Evolutionary conservation across 306 rosid genomes (phyloP).

Genomic region (Castanopsis chinensis): DNA sequence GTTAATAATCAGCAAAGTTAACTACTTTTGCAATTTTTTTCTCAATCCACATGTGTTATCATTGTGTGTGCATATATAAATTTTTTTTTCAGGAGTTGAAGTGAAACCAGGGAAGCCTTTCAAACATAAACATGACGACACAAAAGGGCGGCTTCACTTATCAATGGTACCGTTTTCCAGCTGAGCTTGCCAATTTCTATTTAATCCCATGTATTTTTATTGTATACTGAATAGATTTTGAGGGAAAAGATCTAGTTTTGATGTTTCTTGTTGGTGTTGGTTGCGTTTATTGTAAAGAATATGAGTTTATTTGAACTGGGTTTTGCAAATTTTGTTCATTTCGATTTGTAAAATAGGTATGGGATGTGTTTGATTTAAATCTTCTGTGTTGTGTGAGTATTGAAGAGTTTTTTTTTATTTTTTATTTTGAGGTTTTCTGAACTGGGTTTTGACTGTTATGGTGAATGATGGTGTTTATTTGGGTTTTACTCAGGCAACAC

Average conservation of each 20-base stretch:
- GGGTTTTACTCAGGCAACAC: slow-evolving; percentile 49
- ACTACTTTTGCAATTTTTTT: neutral
- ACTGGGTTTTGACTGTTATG: neutral
- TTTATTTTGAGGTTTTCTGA: neutral
- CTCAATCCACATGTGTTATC: neutral
- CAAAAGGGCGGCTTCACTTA: slow-evolving; percentile 80
- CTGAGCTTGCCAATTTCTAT: neutral
- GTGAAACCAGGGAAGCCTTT: slow-evolving; percentile 85
- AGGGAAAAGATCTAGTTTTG: neutral
- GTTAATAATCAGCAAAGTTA: neutral
- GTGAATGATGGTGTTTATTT: neutral
- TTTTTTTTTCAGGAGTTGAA: slow-evolving; percentile 55
- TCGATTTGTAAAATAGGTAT: neutral
- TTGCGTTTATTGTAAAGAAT: neutral
- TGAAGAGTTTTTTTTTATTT: neutral
- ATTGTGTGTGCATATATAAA: neutral
- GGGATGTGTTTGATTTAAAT: neutral
- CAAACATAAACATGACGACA: slow-evolving; percentile 42
- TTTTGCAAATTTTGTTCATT: neutral
- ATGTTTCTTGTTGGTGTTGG: neutral
- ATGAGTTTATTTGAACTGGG: neutral
- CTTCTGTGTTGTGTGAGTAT: neutral
- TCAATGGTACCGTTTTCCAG: slow-evolving; percentile 52
- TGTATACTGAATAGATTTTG: neutral
- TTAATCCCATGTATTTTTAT: neutral